A percentile compares a stretch with the other conserved stretches of the same genome.
Evolutionary conservation across 495 filamentous ascomycete species (phyloP).

Genomic region (Hamigera avellanea): DNA sequence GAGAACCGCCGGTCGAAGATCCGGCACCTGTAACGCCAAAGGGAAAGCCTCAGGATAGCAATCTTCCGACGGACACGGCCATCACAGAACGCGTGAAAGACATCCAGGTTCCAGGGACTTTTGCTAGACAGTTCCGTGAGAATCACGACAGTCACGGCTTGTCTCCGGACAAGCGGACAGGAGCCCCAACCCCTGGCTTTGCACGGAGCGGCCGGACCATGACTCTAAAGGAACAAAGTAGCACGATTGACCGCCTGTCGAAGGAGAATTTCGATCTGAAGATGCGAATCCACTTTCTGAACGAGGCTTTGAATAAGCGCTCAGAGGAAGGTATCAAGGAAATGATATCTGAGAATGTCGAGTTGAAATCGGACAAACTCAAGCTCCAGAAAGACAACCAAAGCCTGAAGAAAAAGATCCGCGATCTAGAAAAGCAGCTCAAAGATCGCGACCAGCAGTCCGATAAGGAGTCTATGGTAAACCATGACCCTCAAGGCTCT

Average conservation of each 20-base stretch:
- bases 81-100: conserved; percentile 79
- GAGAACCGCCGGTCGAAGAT: conserved; percentile 29
- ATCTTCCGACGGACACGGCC: conserved; percentile 72
- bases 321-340: conserved; percentile 96
- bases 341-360: conserved; percentile 94
- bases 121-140: conserved; percentile 72
- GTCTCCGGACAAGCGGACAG: conserved; percentile 42
- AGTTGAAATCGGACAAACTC: conserved; percentile 79
- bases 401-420: conserved; percentile 59
- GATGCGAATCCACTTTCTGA: conserved; percentile 93
- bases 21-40: conserved; percentile 33
- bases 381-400: conserved; percentile 85
- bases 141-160: conserved; percentile 41
- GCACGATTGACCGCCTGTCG: conserved; percentile 85
- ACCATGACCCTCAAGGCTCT: conserved; percentile 47
- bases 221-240: conserved; percentile 94
- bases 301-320: conserved; percentile 81
- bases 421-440: conserved; percentile 75
- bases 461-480: conserved; percentile 46
- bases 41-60: conserved; percentile 30
- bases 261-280: conserved; percentile 96
- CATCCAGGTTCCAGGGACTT: conserved; percentile 79
- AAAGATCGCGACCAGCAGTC: conserved; percentile 54
- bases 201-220: conserved; percentile 63
- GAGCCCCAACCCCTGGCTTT: conserved; percentile 38